Evolutionary conservation across 2,329 filamentous ascomycete genomes (phyloP), one percentile per base, ranked within the genome.

Genomic region (Calonectria crousiana): DNA sequence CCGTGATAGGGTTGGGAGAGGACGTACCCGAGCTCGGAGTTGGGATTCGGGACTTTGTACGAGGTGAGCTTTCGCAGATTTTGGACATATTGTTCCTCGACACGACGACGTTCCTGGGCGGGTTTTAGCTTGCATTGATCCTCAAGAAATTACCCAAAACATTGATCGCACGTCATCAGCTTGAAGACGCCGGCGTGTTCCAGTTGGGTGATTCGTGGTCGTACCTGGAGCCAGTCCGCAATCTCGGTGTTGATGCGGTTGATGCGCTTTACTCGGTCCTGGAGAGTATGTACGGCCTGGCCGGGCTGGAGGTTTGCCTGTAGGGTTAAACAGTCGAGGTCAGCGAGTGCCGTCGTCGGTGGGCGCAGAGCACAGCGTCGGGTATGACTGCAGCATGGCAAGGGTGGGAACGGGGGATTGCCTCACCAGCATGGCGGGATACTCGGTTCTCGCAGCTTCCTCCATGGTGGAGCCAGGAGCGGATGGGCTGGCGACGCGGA

Each of bases 161-260:
- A 44, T 23, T n/a, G 36, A 36, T 28, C 38, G 23, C 56, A 64
- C 47, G 56, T 32, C 36, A n/a, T 34, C 67, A 69, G 66, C 49
- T 49, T n/a, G n/a, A 26, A 28, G 41, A 41, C 28, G 36, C 32
- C 23, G 73, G 14, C 36, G 41, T 65, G 69, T 41, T 58, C 58
- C 49, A 52, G 68, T 51, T 62, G 47, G 47, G 66, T 52, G 52
- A 38, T 58, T 26, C 32, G 60, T 56, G 62, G 65, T 75, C 86
- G 85, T 92, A 98, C 96, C 93, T 96, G 94, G 76, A 99, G 90
- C 95, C 96, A 99, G 87, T 98, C 96, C 84, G 96, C 96, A 82
- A 99, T 95, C 83, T 98, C 95, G 79, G 89, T 86, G 85, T 99
- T 98, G 86, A 98, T 88, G 84, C 93, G 95, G 81, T 91, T 91